Evolutionary conservation across 164 flowering plant genomes (phyloP).

Genomic region (Kingdonia uniflora): DNA sequence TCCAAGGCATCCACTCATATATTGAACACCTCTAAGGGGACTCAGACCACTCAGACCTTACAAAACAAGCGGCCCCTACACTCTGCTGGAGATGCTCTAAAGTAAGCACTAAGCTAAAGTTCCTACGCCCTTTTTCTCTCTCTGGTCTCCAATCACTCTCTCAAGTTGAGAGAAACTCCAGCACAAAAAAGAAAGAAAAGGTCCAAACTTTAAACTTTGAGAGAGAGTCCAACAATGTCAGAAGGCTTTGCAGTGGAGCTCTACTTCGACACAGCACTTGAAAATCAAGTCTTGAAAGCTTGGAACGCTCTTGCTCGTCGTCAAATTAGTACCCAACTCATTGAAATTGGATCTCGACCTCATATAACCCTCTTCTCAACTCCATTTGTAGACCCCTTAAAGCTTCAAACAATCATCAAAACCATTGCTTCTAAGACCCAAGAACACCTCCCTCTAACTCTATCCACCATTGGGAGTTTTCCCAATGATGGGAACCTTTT

Average conservation of each 20-base stretch:
- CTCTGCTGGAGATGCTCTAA: no score
- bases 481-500: conserved; percentile 43
- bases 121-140: no score
- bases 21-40: no score
- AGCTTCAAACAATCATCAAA: conserved; percentile 48
- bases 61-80: no score
- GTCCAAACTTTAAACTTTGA: no score
- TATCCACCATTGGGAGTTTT: conserved; percentile 63
- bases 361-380: conserved; percentile 79
- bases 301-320: conserved; percentile 93
- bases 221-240: no score
- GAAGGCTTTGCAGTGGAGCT: conserved; percentile 83
- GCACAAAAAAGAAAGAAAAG: no score
- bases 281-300: conserved; percentile 95
- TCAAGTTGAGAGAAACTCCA: no score
- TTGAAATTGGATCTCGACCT: conserved; percentile 92
- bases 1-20: no score
- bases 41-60: no score
- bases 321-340: conserved; percentile 88
- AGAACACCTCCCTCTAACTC: conserved; percentile 56
- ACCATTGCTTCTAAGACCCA: conserved; percentile 50
- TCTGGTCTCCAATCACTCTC: no score
- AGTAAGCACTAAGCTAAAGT: no score
- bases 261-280: conserved; percentile 93
- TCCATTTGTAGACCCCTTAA: conserved; percentile 47